Conservation (phyloP, 805 yeast genomes). For the Candida gorgasii region DNA sequence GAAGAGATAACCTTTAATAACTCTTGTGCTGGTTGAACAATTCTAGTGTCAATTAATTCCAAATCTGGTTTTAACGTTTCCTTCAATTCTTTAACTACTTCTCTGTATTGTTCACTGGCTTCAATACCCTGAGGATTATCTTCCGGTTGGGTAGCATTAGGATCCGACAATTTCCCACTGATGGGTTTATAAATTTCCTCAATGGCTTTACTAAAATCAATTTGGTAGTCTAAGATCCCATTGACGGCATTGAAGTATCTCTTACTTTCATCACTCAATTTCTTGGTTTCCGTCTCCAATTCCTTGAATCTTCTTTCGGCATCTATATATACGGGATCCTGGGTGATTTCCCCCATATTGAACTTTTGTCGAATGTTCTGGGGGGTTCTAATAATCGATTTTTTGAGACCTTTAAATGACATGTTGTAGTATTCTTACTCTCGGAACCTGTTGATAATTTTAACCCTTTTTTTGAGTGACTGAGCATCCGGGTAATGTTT, state of each 20-base stretch:
- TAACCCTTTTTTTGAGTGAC: slow-evolving; percentile 8
- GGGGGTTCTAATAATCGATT: slow-evolving; percentile 84
- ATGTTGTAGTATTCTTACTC: slow-evolving; percentile 32
- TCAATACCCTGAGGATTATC: slow-evolving; percentile 96
- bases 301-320: slow-evolving; percentile 97
- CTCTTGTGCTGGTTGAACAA: slow-evolving; percentile 91
- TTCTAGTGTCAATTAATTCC: slow-evolving; percentile 85
- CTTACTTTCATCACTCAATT: slow-evolving; percentile 84
- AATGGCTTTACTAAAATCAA: slow-evolving; percentile 92
- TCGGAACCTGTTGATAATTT: slow-evolving; percentile 5
- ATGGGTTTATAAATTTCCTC: slow-evolving; percentile 97
- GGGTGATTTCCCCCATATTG: slow-evolving; percentile 68
- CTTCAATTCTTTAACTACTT: slow-evolving; percentile 82
- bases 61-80: slow-evolving; percentile 87
- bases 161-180: slow-evolving; percentile 88
- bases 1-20: slow-evolving; percentile 75
- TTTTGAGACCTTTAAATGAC: slow-evolving; percentile 88
- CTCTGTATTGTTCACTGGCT: slow-evolving; percentile 91
- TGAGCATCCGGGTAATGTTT: slow-evolving; percentile 9
- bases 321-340: slow-evolving; percentile 86
- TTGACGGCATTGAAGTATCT: slow-evolving; percentile 89
- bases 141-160: slow-evolving; percentile 80
- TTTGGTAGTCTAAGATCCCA: slow-evolving; percentile 90
- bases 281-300: slow-evolving; percentile 84
- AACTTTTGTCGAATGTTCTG: slow-evolving; percentile 87